Evolutionary conservation across 495 filamentous ascomycete species (phyloP).

Genomic region (Cladorrhinum samala): DNA sequence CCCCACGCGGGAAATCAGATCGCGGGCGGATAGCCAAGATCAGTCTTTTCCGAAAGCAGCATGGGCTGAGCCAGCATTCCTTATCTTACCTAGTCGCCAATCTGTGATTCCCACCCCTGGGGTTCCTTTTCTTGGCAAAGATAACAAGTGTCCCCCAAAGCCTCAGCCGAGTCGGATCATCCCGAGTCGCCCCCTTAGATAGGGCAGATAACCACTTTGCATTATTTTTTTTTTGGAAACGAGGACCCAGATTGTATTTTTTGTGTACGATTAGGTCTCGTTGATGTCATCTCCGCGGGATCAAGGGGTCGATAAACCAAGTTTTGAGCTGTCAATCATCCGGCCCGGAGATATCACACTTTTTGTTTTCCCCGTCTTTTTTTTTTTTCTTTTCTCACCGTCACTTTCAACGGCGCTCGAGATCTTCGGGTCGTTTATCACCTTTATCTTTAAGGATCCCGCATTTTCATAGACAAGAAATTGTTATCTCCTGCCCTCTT

Average conservation of each 20-base stretch:
- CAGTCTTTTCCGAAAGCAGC: neutral
- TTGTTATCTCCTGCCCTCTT: neutral
- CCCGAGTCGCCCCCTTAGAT: too few species aligned
- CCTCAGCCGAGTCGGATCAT: neutral
- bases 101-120: too few species aligned
- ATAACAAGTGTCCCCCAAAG: neutral
- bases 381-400: too few species aligned
- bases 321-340: neutral
- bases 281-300: conserved; percentile 6
- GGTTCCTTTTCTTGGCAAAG: neutral
- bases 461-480: neutral
- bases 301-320: neutral
- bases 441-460: neutral
- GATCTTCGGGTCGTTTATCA: too few species aligned
- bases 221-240: too few species aligned
- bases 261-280: neutral
- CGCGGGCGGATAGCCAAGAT: neutral
- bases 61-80: neutral
- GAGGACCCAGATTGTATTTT: neutral
- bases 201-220: too few species aligned
- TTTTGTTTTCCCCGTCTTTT: too few species aligned
- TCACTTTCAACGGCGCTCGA: too few species aligned
- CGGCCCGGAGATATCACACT: neutral
- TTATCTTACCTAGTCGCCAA: neutral
- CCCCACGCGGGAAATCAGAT: neutral